Evolutionary conservation across 805 yeast species (phyloP).

Genomic region (Citeromyces nyonsensis): DNA sequence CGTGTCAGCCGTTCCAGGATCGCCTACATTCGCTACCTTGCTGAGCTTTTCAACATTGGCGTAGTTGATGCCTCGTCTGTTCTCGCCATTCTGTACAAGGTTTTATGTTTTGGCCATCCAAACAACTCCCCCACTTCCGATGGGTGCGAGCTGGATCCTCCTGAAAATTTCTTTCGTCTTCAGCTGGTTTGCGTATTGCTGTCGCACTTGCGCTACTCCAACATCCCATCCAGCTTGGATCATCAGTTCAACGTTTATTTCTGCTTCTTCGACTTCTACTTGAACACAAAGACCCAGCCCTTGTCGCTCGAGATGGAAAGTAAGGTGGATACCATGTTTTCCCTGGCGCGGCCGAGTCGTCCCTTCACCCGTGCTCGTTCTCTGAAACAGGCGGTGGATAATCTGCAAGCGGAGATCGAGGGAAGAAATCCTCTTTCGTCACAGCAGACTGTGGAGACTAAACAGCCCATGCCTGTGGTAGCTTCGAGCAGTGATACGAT

Average conservation of each 20-base stretch:
- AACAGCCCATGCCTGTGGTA: neutral
- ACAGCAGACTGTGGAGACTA: neutral
- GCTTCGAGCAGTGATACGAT: slow-evolving; percentile 1
- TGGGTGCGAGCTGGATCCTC: slow-evolving; percentile 30
- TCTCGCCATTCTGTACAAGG: slow-evolving; percentile 33
- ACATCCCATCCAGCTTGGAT: neutral
- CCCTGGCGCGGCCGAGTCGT: no score
- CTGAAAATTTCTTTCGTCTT: slow-evolving; percentile 59
- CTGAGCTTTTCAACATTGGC: slow-evolving; percentile 34
- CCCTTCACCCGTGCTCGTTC: no score
- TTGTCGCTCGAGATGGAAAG: slow-evolving; percentile 38
- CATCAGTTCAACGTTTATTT: slow-evolving; percentile 23
- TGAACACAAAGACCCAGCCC: slow-evolving; percentile 42
- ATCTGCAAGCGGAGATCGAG: no score
- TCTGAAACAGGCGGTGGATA: no score
- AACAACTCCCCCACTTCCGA: slow-evolving; percentile 37
- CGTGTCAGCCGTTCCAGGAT: slow-evolving; percentile 42
- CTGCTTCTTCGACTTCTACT: slow-evolving; percentile 57
- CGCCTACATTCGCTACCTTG: slow-evolving; percentile 43
- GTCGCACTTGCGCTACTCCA: slow-evolving; percentile 3
- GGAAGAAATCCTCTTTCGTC: no score
- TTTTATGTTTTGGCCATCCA: slow-evolving; percentile 53
- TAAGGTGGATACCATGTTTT: no score
- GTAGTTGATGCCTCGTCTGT: slow-evolving; percentile 29
- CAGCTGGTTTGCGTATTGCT: slow-evolving; percentile 33